These are phyloP conservation scores for Verticillium zaregamsianum DNA, from an alignment of 2,329 filamentous ascomycete species.

Conservation along the genomic window DNA sequence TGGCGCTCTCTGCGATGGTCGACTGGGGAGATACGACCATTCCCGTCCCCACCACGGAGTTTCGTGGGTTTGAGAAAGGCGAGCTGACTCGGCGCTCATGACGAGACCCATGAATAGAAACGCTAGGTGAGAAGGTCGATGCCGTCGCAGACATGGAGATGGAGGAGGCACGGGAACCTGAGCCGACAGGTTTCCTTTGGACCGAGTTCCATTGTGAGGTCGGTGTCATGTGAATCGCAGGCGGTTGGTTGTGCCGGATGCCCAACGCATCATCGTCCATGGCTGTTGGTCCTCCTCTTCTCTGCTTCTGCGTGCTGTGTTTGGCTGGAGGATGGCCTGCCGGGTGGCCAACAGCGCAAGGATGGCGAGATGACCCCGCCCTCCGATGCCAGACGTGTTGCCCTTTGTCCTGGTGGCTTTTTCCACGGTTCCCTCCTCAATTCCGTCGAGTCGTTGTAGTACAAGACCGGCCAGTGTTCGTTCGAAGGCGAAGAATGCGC, in stretches of 20 bases:
- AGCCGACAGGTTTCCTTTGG: background rate
- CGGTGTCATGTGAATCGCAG: background rate
- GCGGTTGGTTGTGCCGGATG: background rate
- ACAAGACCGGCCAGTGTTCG: too few relatives aligned
- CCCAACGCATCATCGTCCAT: background rate
- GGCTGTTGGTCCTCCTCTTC: background rate
- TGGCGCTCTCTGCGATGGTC: background rate
- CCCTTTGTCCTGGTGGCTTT: background rate
- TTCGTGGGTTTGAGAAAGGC: background rate
- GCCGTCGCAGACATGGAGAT: background rate
- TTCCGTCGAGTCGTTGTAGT: background rate
- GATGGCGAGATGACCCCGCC: background rate
- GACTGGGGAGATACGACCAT: background rate
- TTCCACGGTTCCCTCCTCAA: background rate
- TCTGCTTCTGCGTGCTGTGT: background rate
- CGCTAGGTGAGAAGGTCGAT: background rate
- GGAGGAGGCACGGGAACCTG: background rate
- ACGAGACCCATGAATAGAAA: background rate
- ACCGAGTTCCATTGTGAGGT: background rate
- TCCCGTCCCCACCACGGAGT: background rate
- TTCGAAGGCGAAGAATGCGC: too few relatives aligned
- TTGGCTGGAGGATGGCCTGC: background rate
- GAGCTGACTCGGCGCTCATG: background rate
- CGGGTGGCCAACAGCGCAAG: background rate
- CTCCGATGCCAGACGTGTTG: background rate